Base-by-base conservation (phyloP, 768 basidiomycete genomes). In the Daedaleopsis sinensis region DNA sequence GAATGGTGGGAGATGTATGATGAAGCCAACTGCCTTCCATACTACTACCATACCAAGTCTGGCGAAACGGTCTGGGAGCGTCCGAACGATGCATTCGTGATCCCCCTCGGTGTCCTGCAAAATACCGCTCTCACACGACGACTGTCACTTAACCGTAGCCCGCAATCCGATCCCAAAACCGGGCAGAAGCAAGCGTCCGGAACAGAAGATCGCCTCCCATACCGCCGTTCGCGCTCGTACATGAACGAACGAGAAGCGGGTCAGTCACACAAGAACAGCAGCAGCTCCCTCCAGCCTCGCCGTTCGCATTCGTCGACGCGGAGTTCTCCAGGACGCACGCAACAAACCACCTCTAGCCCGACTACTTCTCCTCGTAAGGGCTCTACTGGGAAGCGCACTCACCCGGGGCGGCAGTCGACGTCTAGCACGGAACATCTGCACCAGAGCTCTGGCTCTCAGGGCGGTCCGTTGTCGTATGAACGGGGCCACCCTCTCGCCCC, bases 1-100 rank as follows among this genome's bases (percentile, higher is more conserved):
- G 94, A 96, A 72, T 97, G 95, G 94, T 98, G 95, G 95, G 95
- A 97, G 74, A 82, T 97, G 61, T 80, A 80, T 48, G 95, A 98
- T 71, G 90, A 93, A 39, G 84, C 87, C 48, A 90, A 87, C 48
- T 92, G 92, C 35, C 78, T 94, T 58, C 86, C 91, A 4, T 98
- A 98, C 73, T 98, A 94, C 76, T 96, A 96, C 75, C 94, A 96
- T 69, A 97, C 94, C 11, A 89, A 93, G 73, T 89, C 92, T 1
- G 89, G 90, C 1, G 90, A 93, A 68, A 96, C 95, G 1, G 89
- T 93, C 38, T 98, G 95, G 95, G 93, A 93, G 60, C 84, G 90
- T n/a, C 95, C 95, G 15, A 75, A 7, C 27, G 27, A 81, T 23
- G 91, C 88, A 37, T 95, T 97, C 72, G 90, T 98, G 35, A 96